These are phyloP conservation scores for Yarrowia keelungensis DNA, from an alignment of 805 yeast species.

Conservation along the genomic window DNA sequence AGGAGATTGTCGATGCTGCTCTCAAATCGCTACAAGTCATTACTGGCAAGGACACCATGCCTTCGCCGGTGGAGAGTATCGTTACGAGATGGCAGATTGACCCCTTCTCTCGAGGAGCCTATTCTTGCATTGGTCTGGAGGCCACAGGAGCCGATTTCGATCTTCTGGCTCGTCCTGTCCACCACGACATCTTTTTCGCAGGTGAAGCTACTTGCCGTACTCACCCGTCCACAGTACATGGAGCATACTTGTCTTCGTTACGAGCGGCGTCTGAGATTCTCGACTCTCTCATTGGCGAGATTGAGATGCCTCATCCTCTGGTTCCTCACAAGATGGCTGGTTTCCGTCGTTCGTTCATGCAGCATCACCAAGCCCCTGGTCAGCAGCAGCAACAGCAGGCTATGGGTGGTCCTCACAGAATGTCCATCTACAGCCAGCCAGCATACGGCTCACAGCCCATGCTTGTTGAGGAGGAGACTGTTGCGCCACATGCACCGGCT, in stretches of 20 bases:
- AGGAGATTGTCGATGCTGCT: constrained; percentile 49
- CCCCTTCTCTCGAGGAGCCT: constrained; percentile 81
- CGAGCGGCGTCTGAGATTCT: constrained; percentile 54
- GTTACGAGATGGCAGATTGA: constrained; percentile 81
- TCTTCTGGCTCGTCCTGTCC: constrained; percentile 52
- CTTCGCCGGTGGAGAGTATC: constrained; percentile 51
- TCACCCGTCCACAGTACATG: constrained; percentile 55
- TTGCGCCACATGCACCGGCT: not conserved
- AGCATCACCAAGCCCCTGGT: constrained; percentile 6
- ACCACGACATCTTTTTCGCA: constrained; percentile 52
- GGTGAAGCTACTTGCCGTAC: constrained; percentile 55
- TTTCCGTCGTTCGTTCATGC: constrained; percentile 23
- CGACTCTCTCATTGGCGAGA: constrained; percentile 52
- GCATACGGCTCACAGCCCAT: constrained; percentile 25
- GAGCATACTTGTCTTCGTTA: constrained; percentile 55
- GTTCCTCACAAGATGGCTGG: constrained; percentile 43
- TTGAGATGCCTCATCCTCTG: constrained; percentile 52
- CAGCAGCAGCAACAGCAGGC: constrained; percentile 2
- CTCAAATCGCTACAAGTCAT: constrained; percentile 47
- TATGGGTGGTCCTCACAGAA: constrained; percentile 29
- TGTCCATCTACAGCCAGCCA: constrained; percentile 11
- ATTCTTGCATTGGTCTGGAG: constrained; percentile 56
- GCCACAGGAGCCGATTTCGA: constrained; percentile 56
- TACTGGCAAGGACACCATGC: constrained; percentile 41
- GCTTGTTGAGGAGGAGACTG: constrained; percentile 30